Percentiles rank a stretch among this genome's conserved stretches.
phyloP scores from a whole-genome alignment of 495 filamentous ascomycete species.

The Tuber microsphaerosporum region DNA sequence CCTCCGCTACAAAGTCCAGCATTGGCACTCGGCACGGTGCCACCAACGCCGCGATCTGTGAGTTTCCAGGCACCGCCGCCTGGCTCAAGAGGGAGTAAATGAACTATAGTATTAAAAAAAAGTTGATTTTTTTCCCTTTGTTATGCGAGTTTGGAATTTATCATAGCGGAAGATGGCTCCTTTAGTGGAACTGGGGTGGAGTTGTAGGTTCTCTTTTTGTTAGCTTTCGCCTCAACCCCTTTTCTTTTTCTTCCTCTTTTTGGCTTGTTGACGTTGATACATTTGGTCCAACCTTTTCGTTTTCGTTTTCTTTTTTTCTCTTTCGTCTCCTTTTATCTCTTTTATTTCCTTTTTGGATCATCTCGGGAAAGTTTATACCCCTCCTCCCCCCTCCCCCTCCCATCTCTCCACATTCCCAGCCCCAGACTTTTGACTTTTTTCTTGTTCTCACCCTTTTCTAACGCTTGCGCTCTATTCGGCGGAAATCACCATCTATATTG shows the following conservation, averaged over 20 bases:
- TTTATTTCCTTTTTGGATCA: slow-evolving; percentile 10
- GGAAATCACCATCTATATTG: neutral
- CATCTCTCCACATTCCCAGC: neutral
- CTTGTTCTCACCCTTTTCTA: neutral
- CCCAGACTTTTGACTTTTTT: neutral
- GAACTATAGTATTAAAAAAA: slow-evolving; percentile 15
- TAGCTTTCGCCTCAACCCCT: slow-evolving; percentile 1
- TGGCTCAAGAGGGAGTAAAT: slow-evolving; percentile 26
- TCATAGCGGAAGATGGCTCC: slow-evolving; percentile 15
- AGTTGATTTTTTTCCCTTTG: slow-evolving; percentile 11
- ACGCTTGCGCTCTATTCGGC: neutral
- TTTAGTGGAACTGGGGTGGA: slow-evolving; percentile 22
- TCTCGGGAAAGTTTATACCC: neutral
- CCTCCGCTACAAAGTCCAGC: slow-evolving; percentile 7
- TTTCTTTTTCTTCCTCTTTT: neutral
- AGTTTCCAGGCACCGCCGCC: slow-evolving; percentile 33
- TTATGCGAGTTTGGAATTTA: slow-evolving; percentile 20
- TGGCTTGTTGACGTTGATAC: neutral
- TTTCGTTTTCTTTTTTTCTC: slow-evolving; percentile 8
- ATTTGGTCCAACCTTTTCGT: slow-evolving; percentile 6
- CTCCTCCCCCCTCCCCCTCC: neutral
- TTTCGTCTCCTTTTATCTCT: slow-evolving; percentile 1
- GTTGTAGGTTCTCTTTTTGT: slow-evolving; percentile 26
- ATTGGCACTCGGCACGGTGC: slow-evolving; percentile 24
- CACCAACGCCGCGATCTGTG: slow-evolving; percentile 33